Conservation (phyloP, 1,139 yeast species). For the Scheffersomyces insectosa region DNA sequence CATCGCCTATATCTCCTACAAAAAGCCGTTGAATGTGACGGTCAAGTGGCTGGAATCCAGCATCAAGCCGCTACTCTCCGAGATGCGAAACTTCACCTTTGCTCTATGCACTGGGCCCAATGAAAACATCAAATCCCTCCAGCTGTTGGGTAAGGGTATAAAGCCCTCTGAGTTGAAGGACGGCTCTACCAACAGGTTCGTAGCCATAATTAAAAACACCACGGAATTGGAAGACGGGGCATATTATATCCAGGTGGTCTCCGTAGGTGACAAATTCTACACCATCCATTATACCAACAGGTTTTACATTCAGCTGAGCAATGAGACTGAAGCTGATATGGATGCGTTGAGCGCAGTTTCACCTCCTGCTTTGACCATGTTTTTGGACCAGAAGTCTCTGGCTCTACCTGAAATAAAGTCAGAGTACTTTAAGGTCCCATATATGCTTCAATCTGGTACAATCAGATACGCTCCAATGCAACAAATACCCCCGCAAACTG, state of each 20-base stretch:
- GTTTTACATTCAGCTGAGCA: background rate
- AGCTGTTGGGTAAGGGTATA: background rate
- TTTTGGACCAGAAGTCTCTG: too few relatives aligned
- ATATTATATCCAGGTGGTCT: constrained; percentile 4
- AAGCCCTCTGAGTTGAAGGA: background rate
- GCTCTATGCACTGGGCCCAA: constrained; percentile 6
- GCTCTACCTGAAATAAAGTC: too few relatives aligned
- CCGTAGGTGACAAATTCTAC: background rate
- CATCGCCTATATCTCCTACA: background rate
- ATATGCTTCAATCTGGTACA: constrained; percentile 3
- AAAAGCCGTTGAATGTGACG: background rate
- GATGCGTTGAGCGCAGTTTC: background rate
- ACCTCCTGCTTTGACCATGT: background rate
- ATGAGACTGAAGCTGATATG: background rate
- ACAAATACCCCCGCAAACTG: background rate
- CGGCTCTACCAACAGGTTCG: background rate
- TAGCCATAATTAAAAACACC: background rate
- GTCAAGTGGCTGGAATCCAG: background rate
- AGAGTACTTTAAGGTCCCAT: background rate
- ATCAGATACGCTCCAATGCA: constrained; percentile 6
- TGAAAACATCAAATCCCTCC: constrained; percentile 4
- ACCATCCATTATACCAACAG: constrained; percentile 5
- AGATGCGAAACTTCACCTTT: constrained; percentile 5
- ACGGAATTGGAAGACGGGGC: background rate
- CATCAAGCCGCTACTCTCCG: background rate